Evolutionary conservation across 495 filamentous ascomycete species (phyloP).

Genomic region (Penicillium salamii): DNA sequence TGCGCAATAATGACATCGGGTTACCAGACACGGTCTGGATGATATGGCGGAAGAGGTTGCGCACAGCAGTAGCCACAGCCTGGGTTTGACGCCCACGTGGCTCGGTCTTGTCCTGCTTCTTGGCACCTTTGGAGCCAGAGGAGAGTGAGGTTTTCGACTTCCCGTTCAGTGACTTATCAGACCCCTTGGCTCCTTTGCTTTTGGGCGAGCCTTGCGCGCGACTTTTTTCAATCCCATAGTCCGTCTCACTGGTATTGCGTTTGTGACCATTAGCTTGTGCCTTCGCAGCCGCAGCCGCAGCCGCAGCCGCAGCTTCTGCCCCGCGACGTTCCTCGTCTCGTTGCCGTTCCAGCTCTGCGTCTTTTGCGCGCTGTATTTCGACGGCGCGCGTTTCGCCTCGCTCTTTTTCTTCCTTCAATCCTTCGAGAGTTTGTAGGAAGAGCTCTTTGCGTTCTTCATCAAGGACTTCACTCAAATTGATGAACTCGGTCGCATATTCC

Average conservation of each 20-base stretch:
- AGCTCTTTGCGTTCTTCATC: conserved; percentile 90
- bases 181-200: conserved; percentile 26
- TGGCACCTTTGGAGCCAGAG: conserved; percentile 36
- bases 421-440: conserved; percentile 67
- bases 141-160: conserved; percentile 35
- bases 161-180: conserved; percentile 28
- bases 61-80: conserved; percentile 48
- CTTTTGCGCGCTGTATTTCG: conserved; percentile 57
- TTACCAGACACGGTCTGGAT: conserved; percentile 63
- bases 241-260: conserved; percentile 49
- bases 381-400: conserved; percentile 67
- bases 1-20: conserved; percentile 70
- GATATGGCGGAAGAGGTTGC: conserved; percentile 60
- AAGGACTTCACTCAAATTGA: conserved; percentile 74
- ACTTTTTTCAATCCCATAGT: conserved; percentile 54
- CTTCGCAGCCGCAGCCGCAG: conserved; percentile 39
- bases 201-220: conserved; percentile 35
- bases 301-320: conserved; percentile 54
- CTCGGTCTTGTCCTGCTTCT: conserved; percentile 38
- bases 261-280: conserved; percentile 48
- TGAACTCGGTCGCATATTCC: conserved; percentile 91
- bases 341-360: conserved; percentile 57
- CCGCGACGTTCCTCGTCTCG: conserved; percentile 57
- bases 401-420: conserved; percentile 63
- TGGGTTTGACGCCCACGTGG: conserved; percentile 29